A percentile compares a stretch with the other conserved stretches of the same genome.
These are phyloP conservation scores for Orbilia javanica DNA, from an alignment of 2,329 filamentous ascomycete species.

Conservation along the genomic window DNA sequence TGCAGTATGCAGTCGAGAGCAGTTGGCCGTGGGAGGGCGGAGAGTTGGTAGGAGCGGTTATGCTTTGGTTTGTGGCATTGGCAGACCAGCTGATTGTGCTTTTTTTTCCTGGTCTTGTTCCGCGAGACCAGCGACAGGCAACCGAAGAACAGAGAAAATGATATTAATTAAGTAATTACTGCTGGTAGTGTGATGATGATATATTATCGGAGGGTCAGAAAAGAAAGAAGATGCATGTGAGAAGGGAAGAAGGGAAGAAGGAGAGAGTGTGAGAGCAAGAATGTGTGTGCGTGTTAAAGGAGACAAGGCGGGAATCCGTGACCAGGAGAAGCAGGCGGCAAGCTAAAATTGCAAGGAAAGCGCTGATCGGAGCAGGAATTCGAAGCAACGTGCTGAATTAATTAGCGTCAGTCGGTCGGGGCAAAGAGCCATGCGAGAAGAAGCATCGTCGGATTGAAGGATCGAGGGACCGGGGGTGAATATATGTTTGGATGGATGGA, in stretches of 20 bases:
- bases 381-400: not conserved
- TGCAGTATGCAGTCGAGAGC: too few relatives aligned
- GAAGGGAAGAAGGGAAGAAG: too few relatives aligned
- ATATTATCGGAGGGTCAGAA: not conserved
- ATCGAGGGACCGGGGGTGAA: too few relatives aligned
- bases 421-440: too few relatives aligned
- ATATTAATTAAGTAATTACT: not conserved
- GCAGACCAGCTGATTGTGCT: constrained; percentile 30
- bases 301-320: not conserved
- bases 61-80: not conserved
- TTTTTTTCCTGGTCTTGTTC: not conserved
- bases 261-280: not conserved
- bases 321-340: constrained; percentile 19
- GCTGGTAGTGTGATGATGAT: not conserved
- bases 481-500: not conserved
- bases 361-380: constrained; percentile 15
- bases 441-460: not conserved
- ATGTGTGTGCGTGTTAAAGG: not conserved
- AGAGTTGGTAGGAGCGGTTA: constrained; percentile 8
- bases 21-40: too few relatives aligned
- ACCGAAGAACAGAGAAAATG: not conserved
- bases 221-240: not conserved
- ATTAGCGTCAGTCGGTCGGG: too few relatives aligned
- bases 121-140: not conserved
- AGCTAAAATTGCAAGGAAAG: not conserved